Base-by-base conservation (phyloP, 1,284 basidiomycete species). In the Ceratobasidium theobromae region DNA sequence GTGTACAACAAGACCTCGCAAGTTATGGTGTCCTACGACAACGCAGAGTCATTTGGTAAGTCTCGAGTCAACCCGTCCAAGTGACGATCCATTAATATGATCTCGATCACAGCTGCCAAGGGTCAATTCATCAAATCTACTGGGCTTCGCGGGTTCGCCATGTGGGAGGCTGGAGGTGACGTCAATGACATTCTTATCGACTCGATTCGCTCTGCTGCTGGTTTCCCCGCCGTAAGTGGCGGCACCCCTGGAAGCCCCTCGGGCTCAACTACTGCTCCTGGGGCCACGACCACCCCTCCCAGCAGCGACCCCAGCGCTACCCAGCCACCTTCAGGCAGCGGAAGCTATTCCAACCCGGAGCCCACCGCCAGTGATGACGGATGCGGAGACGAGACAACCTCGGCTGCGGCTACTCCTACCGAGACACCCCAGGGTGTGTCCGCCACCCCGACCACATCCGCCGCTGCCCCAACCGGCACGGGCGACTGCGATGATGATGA, bases 81-180 rank as follows among this genome's bases (percentile, higher is more conserved):
- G n/a, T n/a, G n/a, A n/a, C n/a, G n/a, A n/a, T n/a, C n/a, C n/a
- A n/a, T n/a, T n/a, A n/a, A n/a, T n/a, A n/a, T n/a, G n/a, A n/a
- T n/a, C n/a, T n/a, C n/a, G n/a, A n/a, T n/a, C n/a, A n/a, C 53
- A 68, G 73, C 78, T 35, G 79, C 79, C 51, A 88, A 88, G 77
- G 87, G 87, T 11, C 72, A 76, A 27, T 88, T 79, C 71, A 84
- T 89, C 71, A 79, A 79, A 66, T 70, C 73, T 11, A 71, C 75
- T 16, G 80, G 79, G 11, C 76, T 89, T n/a, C 79, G 74, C 33
- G 87, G 87, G 12, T 88, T 85, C 70, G 79, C 85, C 12, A 80
- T 86, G 75, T 88, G 85, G 80, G 83, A 88, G 72, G 79, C 81
- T 33, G 84, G 80, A 52, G 84, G 85, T 12, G 87, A 88, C 75